Base-by-base conservation (phyloP, 1,139 yeast genomes). In the Ogataea hybrid region DNA sequence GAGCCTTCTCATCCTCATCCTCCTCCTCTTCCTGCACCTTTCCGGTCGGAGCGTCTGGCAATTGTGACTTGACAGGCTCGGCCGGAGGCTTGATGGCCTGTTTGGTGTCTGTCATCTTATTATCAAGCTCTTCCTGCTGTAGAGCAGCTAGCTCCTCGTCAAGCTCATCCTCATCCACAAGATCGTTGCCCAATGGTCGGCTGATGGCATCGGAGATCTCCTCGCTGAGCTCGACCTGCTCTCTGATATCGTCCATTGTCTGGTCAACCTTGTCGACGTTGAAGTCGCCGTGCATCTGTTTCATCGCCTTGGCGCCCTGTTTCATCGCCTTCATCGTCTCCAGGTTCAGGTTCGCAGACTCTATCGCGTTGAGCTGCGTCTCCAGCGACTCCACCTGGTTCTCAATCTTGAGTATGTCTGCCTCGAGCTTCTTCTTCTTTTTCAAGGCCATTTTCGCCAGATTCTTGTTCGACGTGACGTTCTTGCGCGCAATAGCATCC, bases 261-360 rank as follows among this genome's bases (percentile, higher is more conserved):
- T 84, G 87, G 63, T 92, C 98, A 36, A 92, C 97, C 70, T 89
- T 90, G 65, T 92, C 98, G 44, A 92, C 89, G 64, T 90, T 85
- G 73, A 92, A 82, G 58, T 90, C 96, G 50, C 90, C 92, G 64
- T 92, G 97, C 59, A 92, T 92, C 59, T 85, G 87, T 65, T 90
- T 89, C 96, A 92, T 88, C 38, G 97, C 98, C 59, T 75, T 77
- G 9, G 98, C 95, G 50, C 97, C 97, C 65, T 89, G 95, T 67
- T 90, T 85, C 97, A 92, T 92, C 43, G 96, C 96, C 76, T 87
- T 87, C 96, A 94, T 86, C 28, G 98, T 92, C 70, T 94, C 98
- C 67, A 86, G 73, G 71, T 92, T 92, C 79, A 92, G 77, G 70
- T 90, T 90, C 44, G 98, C 98, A 42, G 86, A 79, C 68, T 92